Conservation (phyloP, 176 grass and related monocot species). For the Zoysia japonica region DNA sequence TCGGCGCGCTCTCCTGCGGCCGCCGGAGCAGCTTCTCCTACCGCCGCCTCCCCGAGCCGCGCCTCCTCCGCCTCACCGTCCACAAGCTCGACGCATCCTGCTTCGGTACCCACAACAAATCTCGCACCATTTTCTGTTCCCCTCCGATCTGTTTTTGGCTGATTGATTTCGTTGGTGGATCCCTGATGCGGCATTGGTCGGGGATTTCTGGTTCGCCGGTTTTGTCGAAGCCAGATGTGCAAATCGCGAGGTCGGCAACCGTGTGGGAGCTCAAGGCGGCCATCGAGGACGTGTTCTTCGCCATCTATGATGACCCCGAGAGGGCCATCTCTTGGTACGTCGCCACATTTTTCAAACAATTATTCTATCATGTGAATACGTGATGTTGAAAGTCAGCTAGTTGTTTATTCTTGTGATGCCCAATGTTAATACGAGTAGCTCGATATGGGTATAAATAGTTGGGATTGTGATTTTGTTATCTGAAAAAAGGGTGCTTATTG, state of each 20-base stretch:
- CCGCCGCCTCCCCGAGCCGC: conserved; percentile 54
- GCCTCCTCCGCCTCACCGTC: conserved; percentile 61
- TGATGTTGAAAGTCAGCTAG: not conserved
- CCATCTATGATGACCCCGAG: conserved; percentile 35
- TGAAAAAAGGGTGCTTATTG: not conserved
- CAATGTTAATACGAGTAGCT: not conserved
- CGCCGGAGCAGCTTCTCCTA: conserved; percentile 66
- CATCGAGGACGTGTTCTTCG: conserved; percentile 62
- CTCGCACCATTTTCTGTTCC: not conserved
- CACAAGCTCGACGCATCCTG: conserved; percentile 79
- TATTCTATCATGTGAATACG: too few relatives aligned
- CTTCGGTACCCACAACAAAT: conserved; percentile 54
- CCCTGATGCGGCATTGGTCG: not conserved
- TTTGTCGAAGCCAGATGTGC: conserved; percentile 45
- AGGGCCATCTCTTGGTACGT: conserved; percentile 64
- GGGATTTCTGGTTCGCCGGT: not conserved
- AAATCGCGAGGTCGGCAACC: conserved; percentile 44
- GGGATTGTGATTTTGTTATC: not conserved
- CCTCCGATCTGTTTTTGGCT: not conserved
- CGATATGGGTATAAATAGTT: too few relatives aligned
- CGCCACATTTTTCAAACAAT: not conserved
- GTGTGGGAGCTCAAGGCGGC: conserved; percentile 75
- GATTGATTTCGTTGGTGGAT: not conserved
- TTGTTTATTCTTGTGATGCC: not conserved
- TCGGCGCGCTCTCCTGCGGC: conserved; percentile 42